Evolutionary conservation across 371 early-diverging fungal genomes (phyloP).

Genomic region (Blakeslea trispora): DNA sequence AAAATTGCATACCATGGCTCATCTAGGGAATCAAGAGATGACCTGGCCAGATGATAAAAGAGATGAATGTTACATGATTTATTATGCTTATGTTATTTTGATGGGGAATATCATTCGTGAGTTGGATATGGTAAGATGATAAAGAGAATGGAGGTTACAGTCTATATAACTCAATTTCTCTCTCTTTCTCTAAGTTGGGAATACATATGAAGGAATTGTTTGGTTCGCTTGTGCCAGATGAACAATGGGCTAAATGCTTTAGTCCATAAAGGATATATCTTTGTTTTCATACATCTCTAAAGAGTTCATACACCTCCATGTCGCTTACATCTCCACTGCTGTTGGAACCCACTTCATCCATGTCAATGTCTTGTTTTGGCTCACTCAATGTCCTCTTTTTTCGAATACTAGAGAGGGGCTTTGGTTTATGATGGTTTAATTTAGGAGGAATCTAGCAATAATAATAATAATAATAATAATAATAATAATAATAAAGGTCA

Average conservation of each 20-base stretch:
- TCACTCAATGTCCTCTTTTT: conserved; percentile 1
- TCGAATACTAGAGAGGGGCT: not conserved
- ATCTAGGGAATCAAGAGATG: conserved; percentile 79
- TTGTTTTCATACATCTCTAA: conserved; percentile 19
- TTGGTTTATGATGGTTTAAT: conserved; percentile 33
- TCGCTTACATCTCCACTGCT: conserved; percentile 25
- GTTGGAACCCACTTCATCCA: conserved; percentile 18
- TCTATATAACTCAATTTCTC: too few species aligned
- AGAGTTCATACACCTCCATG: conserved; percentile 26
- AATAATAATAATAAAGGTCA: too few species aligned
- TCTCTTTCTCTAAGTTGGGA: too few species aligned
- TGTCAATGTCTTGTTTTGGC: conserved; percentile 4
- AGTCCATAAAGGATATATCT: too few species aligned
- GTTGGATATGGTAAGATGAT: conserved; percentile 57
- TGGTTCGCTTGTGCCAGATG: conserved; percentile 38
- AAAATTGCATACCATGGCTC: conserved; percentile 55
- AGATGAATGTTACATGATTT: conserved; percentile 70
- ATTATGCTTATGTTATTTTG: conserved; percentile 78
- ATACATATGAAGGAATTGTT: conserved; percentile 39
- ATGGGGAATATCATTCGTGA: conserved; percentile 84
- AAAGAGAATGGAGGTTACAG: not conserved
- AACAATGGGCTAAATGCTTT: conserved; percentile 41
- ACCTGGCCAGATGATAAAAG: conserved; percentile 48
- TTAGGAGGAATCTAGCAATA: conserved; percentile 53
- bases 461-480: too few species aligned